Evolutionary conservation across 1,284 basidiomycete genomes (phyloP).

Genomic region (Lentinula novae-zelandiae): DNA sequence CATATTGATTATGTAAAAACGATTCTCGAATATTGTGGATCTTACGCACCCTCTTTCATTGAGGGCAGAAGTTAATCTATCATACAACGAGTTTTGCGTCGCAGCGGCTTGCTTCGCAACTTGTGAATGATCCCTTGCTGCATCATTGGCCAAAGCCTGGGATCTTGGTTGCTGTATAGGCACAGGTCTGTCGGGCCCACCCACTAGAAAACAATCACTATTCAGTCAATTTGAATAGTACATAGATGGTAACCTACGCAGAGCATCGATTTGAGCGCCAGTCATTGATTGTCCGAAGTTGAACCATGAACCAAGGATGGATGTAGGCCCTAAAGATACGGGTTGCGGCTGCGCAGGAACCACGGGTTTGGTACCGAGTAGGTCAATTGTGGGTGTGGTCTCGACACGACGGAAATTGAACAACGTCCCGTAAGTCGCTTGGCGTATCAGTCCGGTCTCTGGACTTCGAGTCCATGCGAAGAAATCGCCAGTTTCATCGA

Average conservation of each 20-base stretch:
- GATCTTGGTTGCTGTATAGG: slow-evolving; percentile 21
- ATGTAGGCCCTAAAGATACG: slow-evolving; percentile 52
- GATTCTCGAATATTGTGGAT: background rate
- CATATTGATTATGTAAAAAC: background rate
- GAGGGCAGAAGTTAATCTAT: slow-evolving; percentile 50
- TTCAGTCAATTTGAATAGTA: too few species aligned
- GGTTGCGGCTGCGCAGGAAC: slow-evolving; percentile 58
- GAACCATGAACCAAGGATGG: slow-evolving; percentile 53
- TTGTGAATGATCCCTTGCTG: slow-evolving; percentile 21
- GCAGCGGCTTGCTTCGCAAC: slow-evolving; percentile 34
- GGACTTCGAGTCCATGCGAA: slow-evolving; percentile 39
- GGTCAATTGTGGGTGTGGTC: slow-evolving; percentile 46
- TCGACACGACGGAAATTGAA: slow-evolving; percentile 53
- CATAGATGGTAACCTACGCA: slow-evolving; percentile 39
- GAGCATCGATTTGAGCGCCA: slow-evolving; percentile 54
- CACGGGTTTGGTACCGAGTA: slow-evolving; percentile 35
- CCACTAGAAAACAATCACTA: slow-evolving; percentile 39
- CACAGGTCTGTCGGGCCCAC: slow-evolving; percentile 57
- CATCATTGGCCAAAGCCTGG: slow-evolving; percentile 16
- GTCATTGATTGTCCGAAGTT: slow-evolving; percentile 41
- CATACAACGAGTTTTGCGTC: slow-evolving; percentile 39
- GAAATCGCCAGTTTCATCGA: slow-evolving; percentile 59
- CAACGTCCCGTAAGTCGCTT: slow-evolving; percentile 52
- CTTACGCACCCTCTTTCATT: slow-evolving; percentile 56
- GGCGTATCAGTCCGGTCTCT: slow-evolving; percentile 29